A percentile compares a stretch with the other conserved stretches of the same genome.
Conservation (phyloP, 1,284 basidiomycete species). For the Rhizoctonia solani region DNA sequence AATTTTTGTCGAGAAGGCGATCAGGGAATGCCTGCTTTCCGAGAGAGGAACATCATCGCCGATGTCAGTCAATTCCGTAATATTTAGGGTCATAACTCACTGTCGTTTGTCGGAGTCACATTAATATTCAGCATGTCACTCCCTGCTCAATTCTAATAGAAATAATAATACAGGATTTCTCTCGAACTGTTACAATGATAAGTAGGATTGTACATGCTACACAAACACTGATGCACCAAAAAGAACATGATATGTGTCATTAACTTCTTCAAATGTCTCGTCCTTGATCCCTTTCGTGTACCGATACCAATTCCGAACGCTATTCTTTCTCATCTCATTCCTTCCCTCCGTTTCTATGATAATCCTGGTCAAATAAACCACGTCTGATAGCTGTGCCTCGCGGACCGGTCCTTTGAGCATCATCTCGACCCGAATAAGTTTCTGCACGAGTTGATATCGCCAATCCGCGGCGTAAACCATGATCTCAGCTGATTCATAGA, state of each 20-base stretch:
- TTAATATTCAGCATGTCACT: not conserved
- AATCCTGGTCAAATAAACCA: conserved; percentile 24
- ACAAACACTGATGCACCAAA: conserved; percentile 21
- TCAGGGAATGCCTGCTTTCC: not conserved
- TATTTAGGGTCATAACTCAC: not conserved
- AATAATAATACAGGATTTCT: not conserved
- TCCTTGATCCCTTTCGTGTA: conserved; percentile 19
- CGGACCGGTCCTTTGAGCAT: conserved; percentile 3
- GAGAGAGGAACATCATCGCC: conserved; percentile 25
- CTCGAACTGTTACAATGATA: conserved; percentile 10
- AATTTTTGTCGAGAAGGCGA: conserved; percentile 14
- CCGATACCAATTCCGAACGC: conserved; percentile 26
- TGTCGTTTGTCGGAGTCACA: not conserved
- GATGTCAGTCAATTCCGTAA: conserved; percentile 28
- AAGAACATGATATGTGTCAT: conserved; percentile 14
- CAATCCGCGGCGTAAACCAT: conserved; percentile 34
- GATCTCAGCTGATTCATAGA: conserved; percentile 23
- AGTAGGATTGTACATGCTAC: conserved; percentile 4
- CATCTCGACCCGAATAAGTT: conserved; percentile 24
- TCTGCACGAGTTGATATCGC: conserved; percentile 34
- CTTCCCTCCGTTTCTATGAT: not conserved
- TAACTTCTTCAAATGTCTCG: conserved; percentile 31
- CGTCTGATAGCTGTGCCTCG: conserved; percentile 14
- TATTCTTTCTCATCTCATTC: not conserved
- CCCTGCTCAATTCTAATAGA: conserved; percentile 1